phyloP scores from a whole-genome alignment of 805 yeast genomes.

The Myxozyma neotropica region DNA sequence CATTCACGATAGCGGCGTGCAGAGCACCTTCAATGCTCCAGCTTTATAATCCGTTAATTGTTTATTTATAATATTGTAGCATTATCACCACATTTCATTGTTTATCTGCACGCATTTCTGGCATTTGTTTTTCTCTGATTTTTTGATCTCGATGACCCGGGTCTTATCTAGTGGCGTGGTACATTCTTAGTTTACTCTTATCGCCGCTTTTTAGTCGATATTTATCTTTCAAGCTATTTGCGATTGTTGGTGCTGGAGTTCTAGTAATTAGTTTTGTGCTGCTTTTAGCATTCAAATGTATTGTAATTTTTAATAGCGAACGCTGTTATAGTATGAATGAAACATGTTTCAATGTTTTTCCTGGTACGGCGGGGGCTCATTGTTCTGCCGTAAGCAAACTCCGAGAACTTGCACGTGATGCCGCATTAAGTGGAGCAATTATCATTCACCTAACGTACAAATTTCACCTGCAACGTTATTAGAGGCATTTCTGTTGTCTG shows the following conservation, averaged over 20 bases:
- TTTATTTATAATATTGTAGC: no score
- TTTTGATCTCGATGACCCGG: neutral
- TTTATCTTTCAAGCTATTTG: neutral
- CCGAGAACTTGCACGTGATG: no score
- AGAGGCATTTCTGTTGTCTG: no score
- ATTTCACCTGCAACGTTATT: no score
- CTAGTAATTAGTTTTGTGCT: neutral
- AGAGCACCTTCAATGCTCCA: no score
- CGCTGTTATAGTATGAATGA: no score
- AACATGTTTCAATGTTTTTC: no score
- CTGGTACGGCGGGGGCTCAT: no score
- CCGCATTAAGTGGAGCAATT: no score
- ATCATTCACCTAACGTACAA: no score
- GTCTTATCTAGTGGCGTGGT: constrained; percentile 1
- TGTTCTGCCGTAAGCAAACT: neutral
- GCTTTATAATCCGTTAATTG: no score
- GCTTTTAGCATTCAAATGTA: neutral
- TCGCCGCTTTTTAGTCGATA: neutral
- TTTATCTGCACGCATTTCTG: neutral
- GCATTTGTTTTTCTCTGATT: neutral
- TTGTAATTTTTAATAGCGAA: constrained; percentile 1
- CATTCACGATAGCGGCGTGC: neutral
- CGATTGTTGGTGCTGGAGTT: neutral
- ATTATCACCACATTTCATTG: no score
- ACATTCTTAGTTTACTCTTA: neutral